Conservation (phyloP, 2,329 filamentous ascomycete genomes). For the Drechslerella coelobrocha region DNA sequence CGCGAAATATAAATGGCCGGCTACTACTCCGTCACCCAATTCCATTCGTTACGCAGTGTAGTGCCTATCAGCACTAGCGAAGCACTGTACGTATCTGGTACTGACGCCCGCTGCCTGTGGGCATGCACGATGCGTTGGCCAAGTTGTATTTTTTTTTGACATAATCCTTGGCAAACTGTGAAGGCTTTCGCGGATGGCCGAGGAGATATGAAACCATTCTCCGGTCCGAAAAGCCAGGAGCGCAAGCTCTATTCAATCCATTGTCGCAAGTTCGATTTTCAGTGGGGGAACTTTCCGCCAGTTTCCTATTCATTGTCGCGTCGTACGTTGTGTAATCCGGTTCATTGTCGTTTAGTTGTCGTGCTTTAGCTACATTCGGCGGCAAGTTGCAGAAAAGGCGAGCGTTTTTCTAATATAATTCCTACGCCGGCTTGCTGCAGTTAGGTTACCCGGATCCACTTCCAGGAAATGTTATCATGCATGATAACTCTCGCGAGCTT, state of each 20-base stretch:
- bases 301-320: slow-evolving; percentile 34
- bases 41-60: slow-evolving; percentile 1
- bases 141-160: slow-evolving; percentile 33
- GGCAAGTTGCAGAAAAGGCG: neutral
- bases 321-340: slow-evolving; percentile 20
- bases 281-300: slow-evolving; percentile 13
- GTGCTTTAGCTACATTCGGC: slow-evolving; percentile 5
- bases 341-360: slow-evolving; percentile 32
- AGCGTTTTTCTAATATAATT: too few species aligned
- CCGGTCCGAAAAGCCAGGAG: too few species aligned
- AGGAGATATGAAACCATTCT: neutral
- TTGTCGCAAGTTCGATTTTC: too few species aligned
- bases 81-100: neutral
- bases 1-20: neutral
- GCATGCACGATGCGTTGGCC: slow-evolving; percentile 41
- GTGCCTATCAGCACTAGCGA: too few species aligned
- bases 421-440: too few species aligned
- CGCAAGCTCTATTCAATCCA: too few species aligned
- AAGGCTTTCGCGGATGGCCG: slow-evolving; percentile 24
- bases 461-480: slow-evolving; percentile 34
- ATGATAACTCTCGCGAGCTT: slow-evolving; percentile 18
- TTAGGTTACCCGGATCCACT: slow-evolving; percentile 18
- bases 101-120: slow-evolving; percentile 2
- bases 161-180: neutral
- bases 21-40: slow-evolving; percentile 17